Evolutionary conservation across 169 alveolate genomes (phyloP), one percentile per base, ranked within the genome.

Genomic region (Cryptosporidium bovis): DNA sequence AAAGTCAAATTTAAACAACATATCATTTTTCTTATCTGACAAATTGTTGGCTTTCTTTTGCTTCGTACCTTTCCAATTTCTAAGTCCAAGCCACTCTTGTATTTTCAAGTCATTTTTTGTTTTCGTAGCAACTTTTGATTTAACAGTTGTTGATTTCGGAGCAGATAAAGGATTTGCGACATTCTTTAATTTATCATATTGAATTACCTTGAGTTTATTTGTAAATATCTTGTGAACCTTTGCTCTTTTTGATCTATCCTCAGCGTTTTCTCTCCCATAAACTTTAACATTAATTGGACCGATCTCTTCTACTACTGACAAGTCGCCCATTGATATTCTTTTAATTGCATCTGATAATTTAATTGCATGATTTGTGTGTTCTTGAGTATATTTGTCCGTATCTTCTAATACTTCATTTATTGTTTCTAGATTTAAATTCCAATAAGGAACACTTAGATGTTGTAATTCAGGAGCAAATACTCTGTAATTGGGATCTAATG

Each of bases 381-480:
- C 71, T 34, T 77, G 87, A 18, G 71, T 77, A 60, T 77, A 77
- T 60, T 34, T 44, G 33, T 77, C 46, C 7, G 87, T 77, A 24
- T 77, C 87, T 16, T 77, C 46, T 5, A 77, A 33, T 13, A 77
- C 71, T 18, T 77, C 87, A 62, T 60, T 64, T 16, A 77, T 62
- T n/a, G 44, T 18, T 0, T 60, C 69, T 3, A 56, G 56, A 44
- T 56, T 34, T 62, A 77, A 77, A 46, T 77, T 77, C 87, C 87
- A 77, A 16, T 77, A 77, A 34, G 87, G 87, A 46, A 77, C 87
- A 62, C 87, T 77, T 40, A 77, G 40, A 24, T 77, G 87, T n/a
- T 77, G 87, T 46, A 77, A 53, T 46, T 77, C 87, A n/a, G 71
- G 87, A 60, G 64, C 87, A 51, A 77, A 62, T 60, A 77, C 87